Base-by-base conservation (phyloP, 179 eudicot genomes). In the Actinidia arguta region DNA sequence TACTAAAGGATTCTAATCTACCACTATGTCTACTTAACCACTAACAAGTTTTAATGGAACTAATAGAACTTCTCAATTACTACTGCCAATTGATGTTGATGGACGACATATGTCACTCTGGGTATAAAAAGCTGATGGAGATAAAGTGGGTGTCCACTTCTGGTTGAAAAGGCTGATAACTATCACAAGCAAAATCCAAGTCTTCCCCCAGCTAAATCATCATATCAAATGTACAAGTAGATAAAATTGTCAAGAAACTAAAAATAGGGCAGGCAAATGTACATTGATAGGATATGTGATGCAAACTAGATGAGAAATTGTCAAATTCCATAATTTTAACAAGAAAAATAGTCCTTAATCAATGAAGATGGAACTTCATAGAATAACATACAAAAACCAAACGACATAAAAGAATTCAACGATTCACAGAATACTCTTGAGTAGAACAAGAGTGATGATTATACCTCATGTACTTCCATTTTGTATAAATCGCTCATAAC, bases 121-220 rank as follows among this genome's bases (percentile, higher is more conserved):
- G 36, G 2, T 31, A 31, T 0, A 31, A 31, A 31, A 31, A 31
- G 36, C 36, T 31, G 36, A 31, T 31, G 36, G 36, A 31, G 36
- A 31, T 31, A 31, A 31, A 31, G 36, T 31, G 36, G 36, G 36
- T 31, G 36, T 31, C 98, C 88, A 95, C 99, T 93, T 87, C 95
- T 93, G 4, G 94, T 85, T 80, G 98, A 95, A 88, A 93, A 96
- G 81, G 98, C 98, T 73, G 97, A 92, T 86, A 96, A 90, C 98
- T 96, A 76, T 95, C 99, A 90, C 86, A 93, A 61, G 99, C 99
- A 90, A 90, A 93, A 86, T 96, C 98, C 83, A 96, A 85, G 82
- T 96, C 99, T 80, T 93, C 96, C 74, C 99, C 99, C 99, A 95
- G 84, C 81, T 31, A 83, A 81, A 64, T 76, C 71, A 76, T 39